Evolutionary conservation across 179 eudicot species (phyloP).

Genomic region (Patellifolia procumbens): DNA sequence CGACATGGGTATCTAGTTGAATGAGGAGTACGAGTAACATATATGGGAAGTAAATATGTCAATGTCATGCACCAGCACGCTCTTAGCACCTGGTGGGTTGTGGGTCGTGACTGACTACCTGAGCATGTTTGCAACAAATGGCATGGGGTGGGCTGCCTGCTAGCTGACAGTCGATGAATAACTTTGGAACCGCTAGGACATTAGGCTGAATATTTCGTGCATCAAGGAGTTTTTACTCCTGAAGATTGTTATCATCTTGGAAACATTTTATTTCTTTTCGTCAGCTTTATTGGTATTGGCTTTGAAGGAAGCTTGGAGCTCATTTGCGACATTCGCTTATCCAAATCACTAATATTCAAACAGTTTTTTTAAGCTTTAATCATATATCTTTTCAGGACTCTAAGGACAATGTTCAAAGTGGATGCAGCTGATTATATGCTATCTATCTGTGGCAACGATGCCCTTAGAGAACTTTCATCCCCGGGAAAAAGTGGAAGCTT

Average conservation of each 20-base stretch:
- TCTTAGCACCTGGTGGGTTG: no score
- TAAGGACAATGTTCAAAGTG: slow-evolving; percentile 87
- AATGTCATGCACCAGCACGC: no score
- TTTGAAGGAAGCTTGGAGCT: background rate
- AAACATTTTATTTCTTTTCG: background rate
- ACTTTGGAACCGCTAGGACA: background rate
- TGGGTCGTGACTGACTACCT: background rate
- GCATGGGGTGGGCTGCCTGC: background rate
- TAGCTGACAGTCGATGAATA: background rate
- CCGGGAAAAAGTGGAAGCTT: slow-evolving; percentile 99
- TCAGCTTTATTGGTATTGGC: background rate
- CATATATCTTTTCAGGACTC: slow-evolving; percentile 54
- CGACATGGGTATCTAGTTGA: no score
- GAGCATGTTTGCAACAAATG: background rate
- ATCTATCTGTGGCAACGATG: slow-evolving; percentile 91
- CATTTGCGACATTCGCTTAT: background rate
- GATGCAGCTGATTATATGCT: slow-evolving; percentile 98
- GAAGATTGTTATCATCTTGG: background rate
- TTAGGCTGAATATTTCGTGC: background rate
- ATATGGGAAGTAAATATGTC: no score
- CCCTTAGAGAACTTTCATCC: slow-evolving; percentile 91
- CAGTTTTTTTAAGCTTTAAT: background rate
- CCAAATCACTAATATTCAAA: background rate
- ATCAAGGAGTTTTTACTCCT: background rate
- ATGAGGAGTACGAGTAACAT: no score